Evolutionary conservation across 345 rosid genomes (phyloP), one percentile per base, ranked within the genome.

Genomic region (Lumnitzera racemosa): DNA sequence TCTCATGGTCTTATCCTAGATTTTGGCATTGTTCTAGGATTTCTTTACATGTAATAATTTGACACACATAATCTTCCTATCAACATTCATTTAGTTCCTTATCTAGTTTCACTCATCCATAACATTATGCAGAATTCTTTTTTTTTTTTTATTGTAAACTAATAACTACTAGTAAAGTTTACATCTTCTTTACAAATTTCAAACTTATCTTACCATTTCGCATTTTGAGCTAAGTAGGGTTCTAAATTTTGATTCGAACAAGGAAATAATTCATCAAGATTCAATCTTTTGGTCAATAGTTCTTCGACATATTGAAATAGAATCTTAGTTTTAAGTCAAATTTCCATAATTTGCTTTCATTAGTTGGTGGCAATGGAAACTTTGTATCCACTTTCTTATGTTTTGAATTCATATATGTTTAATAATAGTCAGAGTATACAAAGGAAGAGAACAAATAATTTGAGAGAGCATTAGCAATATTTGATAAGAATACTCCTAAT

Each of bases 1-100:
- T 81, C 90, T 90, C 80, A 76, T 75, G 99, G 99, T 57, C 71
- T 77, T 31, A 67, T 94, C 41, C 99, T 97, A 60, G 95, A 94
- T 69, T 76, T 94, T 59, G 90, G 96, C 72, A 63, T 61, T 27
- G 80, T 88, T 47, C 83, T 80, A 15, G 1, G 69, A 4, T 97
- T 94, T 76, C 83, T 86, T 59, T 94, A 94, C 74, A 69, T 94
- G 99, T 90, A 78, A 83, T 91, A 36, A 36, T 80, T 20, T 47
- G 53, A 31, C 12, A 23, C 17, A 14, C 20, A 24, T 13, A 46
- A 43, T 41, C 13, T 29, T n/a, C 29, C 55, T 12, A 2, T 24
- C 16, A 48, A 36, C 0, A 15, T 46, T 62, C 15, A 47, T 14
- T 49, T 61, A 2, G 20, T 20, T 20, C 20, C 20, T 20, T 20